phyloP scores from a whole-genome alignment of 805 yeast genomes.

The Spencermartinsiella europaea region DNA sequence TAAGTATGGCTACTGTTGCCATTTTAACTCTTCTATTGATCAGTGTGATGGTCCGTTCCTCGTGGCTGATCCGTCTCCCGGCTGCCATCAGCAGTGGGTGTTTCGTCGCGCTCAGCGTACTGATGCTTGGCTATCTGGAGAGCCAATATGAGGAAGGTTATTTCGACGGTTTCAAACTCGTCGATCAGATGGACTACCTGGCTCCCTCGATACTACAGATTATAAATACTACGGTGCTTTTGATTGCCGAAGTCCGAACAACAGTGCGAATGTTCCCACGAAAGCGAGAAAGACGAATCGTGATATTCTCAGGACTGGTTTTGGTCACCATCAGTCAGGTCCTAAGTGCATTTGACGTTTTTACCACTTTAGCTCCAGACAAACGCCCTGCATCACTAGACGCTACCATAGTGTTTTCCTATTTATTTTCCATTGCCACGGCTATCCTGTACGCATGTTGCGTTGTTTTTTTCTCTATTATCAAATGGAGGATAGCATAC shows the following conservation, averaged over 20 bases:
- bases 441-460: constrained; percentile 19
- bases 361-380: constrained; percentile 10
- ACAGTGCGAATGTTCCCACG: constrained; percentile 18
- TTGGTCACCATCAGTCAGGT: constrained; percentile 10
- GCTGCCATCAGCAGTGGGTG: background rate
- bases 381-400: constrained; percentile 17
- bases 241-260: constrained; percentile 17
- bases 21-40: constrained; percentile 11
- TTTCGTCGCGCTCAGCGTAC: background rate
- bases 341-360: constrained; percentile 11
- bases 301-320: constrained; percentile 14
- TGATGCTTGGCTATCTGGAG: background rate
- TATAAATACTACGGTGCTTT: constrained; percentile 1
- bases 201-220: background rate
- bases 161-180: constrained; percentile 14
- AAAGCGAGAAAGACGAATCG: constrained; percentile 16
- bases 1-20: constrained; percentile 12
- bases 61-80: background rate
- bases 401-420: constrained; percentile 20
- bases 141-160: constrained; percentile 12
- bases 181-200: constrained; percentile 6
- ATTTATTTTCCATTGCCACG: constrained; percentile 22
- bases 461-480: constrained; percentile 13
- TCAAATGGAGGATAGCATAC: constrained; percentile 18
- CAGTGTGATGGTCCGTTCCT: background rate